A percentile compares a stretch with the other conserved stretches of the same genome.
Conservation (phyloP, 2,329 filamentous ascomycete genomes). For the Penicillium frequentans region DNA sequence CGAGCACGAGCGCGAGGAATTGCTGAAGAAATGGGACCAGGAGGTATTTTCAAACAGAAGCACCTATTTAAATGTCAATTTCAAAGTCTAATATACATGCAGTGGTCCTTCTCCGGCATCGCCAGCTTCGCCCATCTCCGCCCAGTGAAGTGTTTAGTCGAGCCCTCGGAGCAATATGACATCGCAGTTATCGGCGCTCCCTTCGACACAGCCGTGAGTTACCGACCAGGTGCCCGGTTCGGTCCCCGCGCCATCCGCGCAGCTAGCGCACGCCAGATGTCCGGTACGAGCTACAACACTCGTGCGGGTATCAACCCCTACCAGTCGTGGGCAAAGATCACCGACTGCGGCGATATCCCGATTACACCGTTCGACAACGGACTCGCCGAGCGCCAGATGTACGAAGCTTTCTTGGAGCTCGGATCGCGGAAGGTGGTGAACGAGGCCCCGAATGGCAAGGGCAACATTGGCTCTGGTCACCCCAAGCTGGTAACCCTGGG, state of each 20-base stretch:
- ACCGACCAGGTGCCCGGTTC: conserved; percentile 74
- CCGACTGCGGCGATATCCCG: conserved; percentile 91
- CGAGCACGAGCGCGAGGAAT: conserved; percentile 41
- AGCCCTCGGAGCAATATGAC: conserved; percentile 63
- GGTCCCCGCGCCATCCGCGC: conserved; percentile 85
- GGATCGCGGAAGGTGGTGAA: conserved; percentile 47
- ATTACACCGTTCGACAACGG: conserved; percentile 84
- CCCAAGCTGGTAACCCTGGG: conserved; percentile 67
- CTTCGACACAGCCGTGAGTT: conserved; percentile 72
- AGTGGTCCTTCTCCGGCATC: conserved; percentile 72
- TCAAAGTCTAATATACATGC: not conserved
- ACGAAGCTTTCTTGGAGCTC: conserved; percentile 72
- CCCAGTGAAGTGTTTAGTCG: conserved; percentile 68
- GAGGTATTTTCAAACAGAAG: conserved; percentile 35
- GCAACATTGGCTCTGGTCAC: conserved; percentile 37
- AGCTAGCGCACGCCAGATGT: conserved; percentile 77
- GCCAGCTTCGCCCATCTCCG: conserved; percentile 72
- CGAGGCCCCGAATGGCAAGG: conserved; percentile 26
- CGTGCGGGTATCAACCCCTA: conserved; percentile 84
- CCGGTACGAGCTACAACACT: conserved; percentile 78
- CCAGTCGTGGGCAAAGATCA: conserved; percentile 70
- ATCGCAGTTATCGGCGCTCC: conserved; percentile 72
- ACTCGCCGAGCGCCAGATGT: conserved; percentile 81
- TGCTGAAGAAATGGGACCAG: conserved; percentile 49
- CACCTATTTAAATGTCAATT: not conserved